Evolutionary conservation across 2,329 filamentous ascomycete genomes (phyloP), one percentile per base, ranked within the genome.

Genomic region (Penicillium sp.): DNA sequence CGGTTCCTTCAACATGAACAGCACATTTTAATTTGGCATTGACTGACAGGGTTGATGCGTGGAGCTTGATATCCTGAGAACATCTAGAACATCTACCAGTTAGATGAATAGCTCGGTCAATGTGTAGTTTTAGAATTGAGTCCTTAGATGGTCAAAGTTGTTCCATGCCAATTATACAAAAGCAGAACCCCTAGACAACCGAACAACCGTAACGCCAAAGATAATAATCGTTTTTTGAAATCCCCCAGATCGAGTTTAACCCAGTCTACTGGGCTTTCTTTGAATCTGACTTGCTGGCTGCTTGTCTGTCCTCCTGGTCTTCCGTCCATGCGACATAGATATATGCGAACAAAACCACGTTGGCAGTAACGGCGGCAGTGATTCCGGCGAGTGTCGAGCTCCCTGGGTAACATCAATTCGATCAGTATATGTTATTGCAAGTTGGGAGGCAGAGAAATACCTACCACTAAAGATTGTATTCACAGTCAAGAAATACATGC

Each of bases 251-350:
- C 16, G 4, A 33, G 17, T 16, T 6, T 22, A 19, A 17, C 33
- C 36, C 35, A 25, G 31, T 2, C 59, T 66, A 79, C 61, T 78
- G 73, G 47, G 68, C 75, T 64, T 80, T 79, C 67, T 75, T 77
- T 49, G 69, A 55, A 31, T 45, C 33, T 40, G 47, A 74, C 67
- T 86, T 82, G 52, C 81, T 75, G 58, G 86, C 82, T 66, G 87
- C 82, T 26, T 75, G 75, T 87, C 90, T 94, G 57, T 90, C 91
- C 71, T 84, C 85, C 77, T 84, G 80, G 68, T 97, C 94, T 73
- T 99, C 94, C 58, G 83, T 86, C 83, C 96, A 92, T 4, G 94
- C 94, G 19, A 96, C 90, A 54, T 97, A 78, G 41, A 97, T 85
- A 74, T 97, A 99, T n/a, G 83, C 86, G 55, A 97, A 83, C 48